These are phyloP conservation scores for Kokia cookei DNA, from an alignment of 441 rosid genomes.

Conservation along the genomic window DNA sequence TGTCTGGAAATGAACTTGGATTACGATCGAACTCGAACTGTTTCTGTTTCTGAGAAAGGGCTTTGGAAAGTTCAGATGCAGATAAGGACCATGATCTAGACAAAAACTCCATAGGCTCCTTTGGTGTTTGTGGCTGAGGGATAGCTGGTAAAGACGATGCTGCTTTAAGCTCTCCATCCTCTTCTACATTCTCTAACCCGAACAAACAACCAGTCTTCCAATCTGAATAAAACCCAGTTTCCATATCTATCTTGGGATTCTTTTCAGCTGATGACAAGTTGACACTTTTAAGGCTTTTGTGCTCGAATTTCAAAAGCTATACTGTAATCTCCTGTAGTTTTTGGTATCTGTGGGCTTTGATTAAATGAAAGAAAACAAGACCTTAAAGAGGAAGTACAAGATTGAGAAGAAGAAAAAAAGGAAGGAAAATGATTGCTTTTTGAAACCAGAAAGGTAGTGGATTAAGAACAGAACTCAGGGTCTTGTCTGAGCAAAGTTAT, in stretches of 20 bases:
- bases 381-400: neutral
- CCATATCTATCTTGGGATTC: slow-evolving; percentile 31
- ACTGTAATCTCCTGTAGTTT: neutral
- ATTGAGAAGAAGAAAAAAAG: neutral
- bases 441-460: neutral
- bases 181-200: slow-evolving; percentile 50
- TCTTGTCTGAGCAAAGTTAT: slow-evolving; percentile 1
- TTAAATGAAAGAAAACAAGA: slow-evolving; percentile 9
- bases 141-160: slow-evolving; percentile 39
- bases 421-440: neutral
- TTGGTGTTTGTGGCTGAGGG: slow-evolving; percentile 76
- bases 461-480: neutral
- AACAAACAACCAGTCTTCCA: slow-evolving; percentile 35
- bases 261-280: neutral
- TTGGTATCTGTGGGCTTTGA: neutral
- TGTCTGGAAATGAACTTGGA: slow-evolving; percentile 29
- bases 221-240: slow-evolving; percentile 36
- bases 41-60: slow-evolving; percentile 70
- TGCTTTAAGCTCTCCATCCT: slow-evolving; percentile 38
- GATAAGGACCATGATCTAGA: slow-evolving; percentile 94
- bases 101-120: slow-evolving; percentile 88
- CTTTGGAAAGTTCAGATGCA: slow-evolving; percentile 89
- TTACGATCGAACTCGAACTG: slow-evolving; percentile 23
- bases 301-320: neutral
- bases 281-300: neutral